Percentiles rank a stretch among this genome's conserved stretches.
phyloP scores from a whole-genome alignment of 768 basidiomycete species.

The Sutorius australiensis region DNA sequence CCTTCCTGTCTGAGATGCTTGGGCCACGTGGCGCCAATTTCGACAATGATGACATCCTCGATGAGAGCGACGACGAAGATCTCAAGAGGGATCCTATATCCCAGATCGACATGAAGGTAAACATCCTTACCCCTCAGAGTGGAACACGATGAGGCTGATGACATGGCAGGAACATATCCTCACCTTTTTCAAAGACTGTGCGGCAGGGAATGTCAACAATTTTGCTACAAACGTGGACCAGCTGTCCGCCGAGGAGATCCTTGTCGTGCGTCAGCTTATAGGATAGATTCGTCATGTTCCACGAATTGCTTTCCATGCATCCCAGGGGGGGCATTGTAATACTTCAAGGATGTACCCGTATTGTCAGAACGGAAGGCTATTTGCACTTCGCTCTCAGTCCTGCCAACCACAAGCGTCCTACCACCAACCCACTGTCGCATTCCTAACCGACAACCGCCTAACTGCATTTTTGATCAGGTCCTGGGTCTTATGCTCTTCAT shows the following conservation, averaged over 20 bases:
- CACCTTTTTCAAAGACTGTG: slow-evolving; percentile 67
- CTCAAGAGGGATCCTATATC: slow-evolving; percentile 82
- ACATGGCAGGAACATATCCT: slow-evolving; percentile 58
- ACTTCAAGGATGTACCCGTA: slow-evolving; percentile 8
- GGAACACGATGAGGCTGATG: slow-evolving; percentile 9
- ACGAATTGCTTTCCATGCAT: neutral
- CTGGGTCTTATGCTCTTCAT: too few species aligned
- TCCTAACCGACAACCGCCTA: too few species aligned
- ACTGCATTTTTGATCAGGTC: too few species aligned
- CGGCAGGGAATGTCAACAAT: slow-evolving; percentile 54
- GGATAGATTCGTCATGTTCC: slow-evolving; percentile 10
- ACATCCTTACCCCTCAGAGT: slow-evolving; percentile 12
- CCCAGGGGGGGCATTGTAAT: slow-evolving; percentile 3
- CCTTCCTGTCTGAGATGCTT: slow-evolving; percentile 80
- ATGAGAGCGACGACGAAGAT: slow-evolving; percentile 82
- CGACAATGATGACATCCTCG: slow-evolving; percentile 74
- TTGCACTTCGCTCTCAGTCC: neutral
- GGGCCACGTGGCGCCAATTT: slow-evolving; percentile 68
- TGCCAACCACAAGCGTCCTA: too few species aligned
- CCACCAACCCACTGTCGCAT: too few species aligned
- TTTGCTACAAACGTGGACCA: slow-evolving; percentile 64
- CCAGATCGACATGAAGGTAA: slow-evolving; percentile 74
- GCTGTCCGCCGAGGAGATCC: slow-evolving; percentile 65
- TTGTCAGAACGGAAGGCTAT: neutral
- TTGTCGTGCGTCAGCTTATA: slow-evolving; percentile 56